A percentile compares a stretch with the other conserved stretches of the same genome.
Evolutionary conservation across 169 alveolate genomes (phyloP).

Genomic region (Toxoplasma gondii): DNA sequence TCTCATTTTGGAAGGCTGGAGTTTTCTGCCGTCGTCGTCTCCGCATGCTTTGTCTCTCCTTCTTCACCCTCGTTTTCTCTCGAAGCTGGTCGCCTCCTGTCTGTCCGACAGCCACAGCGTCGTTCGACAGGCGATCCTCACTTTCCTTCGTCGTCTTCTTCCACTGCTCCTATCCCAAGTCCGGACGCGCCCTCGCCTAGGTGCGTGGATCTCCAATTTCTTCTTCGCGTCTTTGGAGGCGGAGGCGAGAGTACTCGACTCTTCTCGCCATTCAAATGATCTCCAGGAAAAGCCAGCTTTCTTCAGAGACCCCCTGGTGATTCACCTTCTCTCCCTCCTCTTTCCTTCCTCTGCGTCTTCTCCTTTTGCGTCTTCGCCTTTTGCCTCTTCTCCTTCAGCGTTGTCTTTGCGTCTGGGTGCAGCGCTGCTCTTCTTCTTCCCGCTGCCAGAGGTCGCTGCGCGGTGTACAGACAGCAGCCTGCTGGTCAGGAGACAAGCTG

Average conservation of each 20-base stretch:
- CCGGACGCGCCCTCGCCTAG: background rate
- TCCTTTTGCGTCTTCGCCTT: background rate
- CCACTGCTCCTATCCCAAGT: constrained; percentile 53
- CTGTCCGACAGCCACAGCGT: constrained; percentile 51
- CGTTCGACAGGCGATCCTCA: constrained; percentile 33
- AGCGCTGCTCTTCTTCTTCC: background rate
- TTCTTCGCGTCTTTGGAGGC: background rate
- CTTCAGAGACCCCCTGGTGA: too few relatives aligned
- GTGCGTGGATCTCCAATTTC: background rate
- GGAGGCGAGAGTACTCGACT: background rate
- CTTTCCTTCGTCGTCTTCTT: constrained; percentile 52
- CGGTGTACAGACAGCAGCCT: constrained; percentile 50
- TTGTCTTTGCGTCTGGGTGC: background rate
- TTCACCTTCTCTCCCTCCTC: background rate
- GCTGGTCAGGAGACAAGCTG: constrained; percentile 49
- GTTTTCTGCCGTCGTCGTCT: background rate
- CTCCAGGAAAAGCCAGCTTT: too few relatives aligned
- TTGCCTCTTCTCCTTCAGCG: too few relatives aligned
- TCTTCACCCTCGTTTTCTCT: constrained; percentile 37
- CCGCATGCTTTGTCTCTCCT: constrained; percentile 22
- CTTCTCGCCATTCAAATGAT: background rate
- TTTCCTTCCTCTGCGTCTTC: background rate
- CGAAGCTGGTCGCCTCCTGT: constrained; percentile 23
- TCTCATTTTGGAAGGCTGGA: background rate
- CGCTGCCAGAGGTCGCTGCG: background rate